Evolutionary conservation across 176 grass and related monocot genomes (phyloP), one percentile per base, ranked within the genome.

Genomic region (Paspalum vaginatum): DNA sequence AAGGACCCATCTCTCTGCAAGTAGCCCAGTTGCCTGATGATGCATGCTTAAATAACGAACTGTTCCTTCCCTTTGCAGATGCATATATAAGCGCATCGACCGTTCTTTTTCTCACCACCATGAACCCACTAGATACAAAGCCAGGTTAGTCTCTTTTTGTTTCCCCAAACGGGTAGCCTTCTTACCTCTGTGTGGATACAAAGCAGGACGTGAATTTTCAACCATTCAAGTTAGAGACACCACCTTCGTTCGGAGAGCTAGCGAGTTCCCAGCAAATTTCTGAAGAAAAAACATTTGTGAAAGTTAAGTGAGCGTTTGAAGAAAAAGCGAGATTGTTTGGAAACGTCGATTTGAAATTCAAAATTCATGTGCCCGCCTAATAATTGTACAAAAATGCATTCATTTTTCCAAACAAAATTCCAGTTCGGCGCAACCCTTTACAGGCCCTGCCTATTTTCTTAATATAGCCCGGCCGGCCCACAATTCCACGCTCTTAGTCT

Each of bases 381-480:
- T 22, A 3, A 55, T 11, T 32, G 27, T 13, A 9, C 2, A 2
- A 70, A n/a, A 25, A 24, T 5, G 0, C 49, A 22, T 21, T 42
- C n/a, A 46, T 18, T 45, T 45, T 76, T 21, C 3, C 26, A 46
- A 5, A 76, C 46, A n/a, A 3, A 8, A 24, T 11, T 59, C 61
- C n/a, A 26, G 7, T 60, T 76, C 4, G 9, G 50, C 2, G 6
- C 16, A 58, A 17, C 2, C 8, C 2, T 47, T 47, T n/a, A n/a
- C n/a, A n/a, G n/a, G n/a, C n/a, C n/a, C n/a, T n/a, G n/a, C n/a
- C n/a, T n/a, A n/a, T n/a, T n/a, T n/a, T n/a, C n/a, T n/a, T 74
- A 41, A 2, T 25, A 5, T 13, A 11, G 32, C 12, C 32, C 52
- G 16, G n/a, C n/a, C n/a, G n/a, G 81, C 59, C 86, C 81, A 79